Evolutionary conservation across 192 early-diverging fungal genomes (phyloP), one percentile per base, ranked within the genome.

Genomic region (Coemansia sp.): DNA sequence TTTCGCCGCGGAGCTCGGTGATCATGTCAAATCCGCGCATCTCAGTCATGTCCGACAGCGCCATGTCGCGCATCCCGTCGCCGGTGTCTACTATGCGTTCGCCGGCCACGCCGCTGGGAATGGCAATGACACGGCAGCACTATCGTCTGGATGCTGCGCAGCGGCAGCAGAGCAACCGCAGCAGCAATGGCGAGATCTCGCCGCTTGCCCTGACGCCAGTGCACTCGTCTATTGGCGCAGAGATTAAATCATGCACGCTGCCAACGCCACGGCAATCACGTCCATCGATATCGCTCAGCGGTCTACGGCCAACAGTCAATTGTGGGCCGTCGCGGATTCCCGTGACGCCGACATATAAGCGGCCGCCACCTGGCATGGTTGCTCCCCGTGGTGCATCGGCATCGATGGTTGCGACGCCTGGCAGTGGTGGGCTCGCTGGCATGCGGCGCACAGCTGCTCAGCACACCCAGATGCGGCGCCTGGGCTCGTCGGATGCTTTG

Each of bases 91-190:
- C 51, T 5, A 39, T 61, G 66, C 64, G 64, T 19, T 49, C 67
- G 19, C 59, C 60, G 24, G 35, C 61, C 5, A 51, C 68, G 25
- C 41, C 41, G 41, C 50, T 64, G 58, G 43, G 27, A 21, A 27
- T 70, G 5, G 63, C 66, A 25, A 59, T 66, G 39, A 52, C 60
- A 4, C 70, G 63, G 21, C 67, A 72, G 56, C 76, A 62, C 41
- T 59, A 73, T 54, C 61, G 66, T 5, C 58, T 68, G 29, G 69
- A 70, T 21, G 35, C 43, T 11, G 41, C 41, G 7, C 45, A 53
- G 12, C 67, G 73, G 39, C 23, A 24, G 11, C 58, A 62, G 14
- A 53, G 54, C 25, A 50, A 37, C 35, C 32, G 54, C 1, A 62
- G 59, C 61, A 63, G 59, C 61, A 63, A 32, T 17, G 53, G 69